Percentiles rank a stretch among this genome's conserved stretches.
phyloP scores from a whole-genome alignment of 1,284 basidiomycete species.

The Rhodotorula sp. region DNA sequence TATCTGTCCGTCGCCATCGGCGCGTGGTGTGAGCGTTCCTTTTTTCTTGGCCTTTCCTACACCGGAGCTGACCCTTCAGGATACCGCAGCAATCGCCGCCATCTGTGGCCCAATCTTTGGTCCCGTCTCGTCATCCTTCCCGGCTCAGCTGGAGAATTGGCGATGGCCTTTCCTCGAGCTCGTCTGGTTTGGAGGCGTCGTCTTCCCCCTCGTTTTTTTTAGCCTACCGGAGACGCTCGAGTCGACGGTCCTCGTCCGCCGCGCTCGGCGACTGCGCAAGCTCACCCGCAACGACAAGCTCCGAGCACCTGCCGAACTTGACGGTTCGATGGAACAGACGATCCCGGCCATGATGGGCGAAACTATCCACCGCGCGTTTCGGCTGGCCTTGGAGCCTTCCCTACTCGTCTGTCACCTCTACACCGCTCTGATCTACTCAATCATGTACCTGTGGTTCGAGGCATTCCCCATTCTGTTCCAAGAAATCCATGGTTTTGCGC shows the following conservation, averaged over 20 bases:
- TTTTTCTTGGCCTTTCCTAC: background rate
- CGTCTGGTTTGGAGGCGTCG: constrained; percentile 39
- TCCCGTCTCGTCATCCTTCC: constrained; percentile 39
- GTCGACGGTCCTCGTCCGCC: constrained; percentile 48
- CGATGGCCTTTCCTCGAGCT: constrained; percentile 46
- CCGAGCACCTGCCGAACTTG: constrained; percentile 47
- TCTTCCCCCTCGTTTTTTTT: constrained; percentile 39
- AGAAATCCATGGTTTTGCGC: constrained; percentile 25
- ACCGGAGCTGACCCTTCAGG: background rate
- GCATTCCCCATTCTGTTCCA: constrained; percentile 42
- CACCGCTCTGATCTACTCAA: constrained; percentile 42
- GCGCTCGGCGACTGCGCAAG: constrained; percentile 48
- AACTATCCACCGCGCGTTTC: constrained; percentile 40
- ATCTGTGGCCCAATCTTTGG: constrained; percentile 24
- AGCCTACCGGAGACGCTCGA: constrained; percentile 49
- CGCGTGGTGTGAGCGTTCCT: background rate
- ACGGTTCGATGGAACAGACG: constrained; percentile 18
- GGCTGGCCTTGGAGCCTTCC: constrained; percentile 38
- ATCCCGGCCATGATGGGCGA: constrained; percentile 34
- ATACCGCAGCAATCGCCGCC: background rate
- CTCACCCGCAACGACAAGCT: constrained; percentile 49
- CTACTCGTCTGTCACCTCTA: constrained; percentile 41
- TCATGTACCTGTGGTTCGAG: constrained; percentile 39
- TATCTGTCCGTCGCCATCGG: constrained; percentile 19
- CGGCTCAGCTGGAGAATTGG: constrained; percentile 45